A percentile compares a stretch with the other conserved stretches of the same genome.
Evolutionary conservation across 169 alveolate genomes (phyloP).

Genomic region (Perkinsus olseni): DNA sequence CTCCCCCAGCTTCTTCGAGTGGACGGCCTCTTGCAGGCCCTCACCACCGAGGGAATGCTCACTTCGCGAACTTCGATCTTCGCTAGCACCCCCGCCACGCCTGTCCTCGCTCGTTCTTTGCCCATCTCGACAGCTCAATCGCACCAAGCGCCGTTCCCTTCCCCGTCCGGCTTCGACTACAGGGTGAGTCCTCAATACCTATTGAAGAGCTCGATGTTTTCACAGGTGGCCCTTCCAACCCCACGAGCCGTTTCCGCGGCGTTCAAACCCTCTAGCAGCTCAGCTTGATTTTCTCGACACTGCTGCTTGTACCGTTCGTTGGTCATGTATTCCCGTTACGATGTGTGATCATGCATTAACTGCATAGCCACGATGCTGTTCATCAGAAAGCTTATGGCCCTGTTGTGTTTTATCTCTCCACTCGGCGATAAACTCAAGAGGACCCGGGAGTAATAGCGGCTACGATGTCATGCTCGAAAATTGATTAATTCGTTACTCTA

Average conservation of each 20-base stretch:
- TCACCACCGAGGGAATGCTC: background rate
- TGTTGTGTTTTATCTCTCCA: too few species aligned
- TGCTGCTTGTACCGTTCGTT: background rate
- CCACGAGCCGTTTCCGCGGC: background rate
- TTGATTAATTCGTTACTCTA: too few species aligned
- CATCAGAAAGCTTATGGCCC: too few species aligned
- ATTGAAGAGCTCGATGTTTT: background rate
- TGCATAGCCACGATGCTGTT: too few species aligned
- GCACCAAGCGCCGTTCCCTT: background rate
- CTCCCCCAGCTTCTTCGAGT: background rate
- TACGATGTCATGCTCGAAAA: too few species aligned
- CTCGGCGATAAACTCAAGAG: too few species aligned
- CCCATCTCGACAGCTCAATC: background rate
- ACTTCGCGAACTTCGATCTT: background rate
- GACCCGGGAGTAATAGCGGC: too few species aligned
- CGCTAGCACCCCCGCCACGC: background rate
- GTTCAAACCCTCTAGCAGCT: background rate
- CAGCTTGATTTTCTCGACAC: background rate
- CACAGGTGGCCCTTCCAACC: background rate
- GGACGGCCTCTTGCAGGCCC: background rate
- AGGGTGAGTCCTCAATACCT: background rate
- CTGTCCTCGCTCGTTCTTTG: background rate
- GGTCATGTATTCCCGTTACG: background rate
- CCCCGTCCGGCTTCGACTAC: background rate
- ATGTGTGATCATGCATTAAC: background rate